Evolutionary conservation across 805 yeast genomes (phyloP), one percentile per base, ranked within the genome.

Genomic region (Schwanniomyces vanrijiae): DNA sequence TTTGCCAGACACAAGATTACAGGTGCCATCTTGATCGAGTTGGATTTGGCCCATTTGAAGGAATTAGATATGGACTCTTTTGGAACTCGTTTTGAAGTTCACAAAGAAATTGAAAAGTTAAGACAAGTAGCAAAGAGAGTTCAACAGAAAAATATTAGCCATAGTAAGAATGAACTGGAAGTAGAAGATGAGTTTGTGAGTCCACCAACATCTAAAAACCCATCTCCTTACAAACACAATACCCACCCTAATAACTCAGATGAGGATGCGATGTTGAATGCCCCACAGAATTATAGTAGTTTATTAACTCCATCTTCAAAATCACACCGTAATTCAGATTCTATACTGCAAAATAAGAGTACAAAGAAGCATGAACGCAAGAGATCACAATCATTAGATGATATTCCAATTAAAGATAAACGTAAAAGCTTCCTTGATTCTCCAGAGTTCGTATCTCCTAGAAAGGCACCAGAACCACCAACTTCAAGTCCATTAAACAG

Each of bases 31-130:
- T 68, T 94, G 39, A 73, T 94, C 44, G 95, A 91, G 65, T 75
- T 94, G 51, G 97, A 92, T 59, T 75, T 92, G 51, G 78, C 89
- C 1, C 88, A 88, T 58, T 76, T 94, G 58, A 94, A 92, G 63
- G 99, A 94, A 65, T 73, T 94, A 48, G 99, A 91, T 47, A 92
- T 94, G 44, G 77, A 82, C 42, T 88, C 96, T 3, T 94, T 94
- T 70, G 99, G 99, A 22, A 91, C 97, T 0, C 78, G 99, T 53
- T 94, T 90, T 66, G 97, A 91, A 64, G 81, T 94, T 40, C 84
- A 82, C 66, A 90, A 90, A 61, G 96, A 89, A 62, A 92, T 94
- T 56, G 96, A 89, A 62, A 79, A 82, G 31, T 69, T 86, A 56
- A 75, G 75, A 49, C 60, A 63, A 45, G 55, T 49, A 21, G 29